Conservation (phyloP, 768 basidiomycete genomes). For the Leccinum arenicola region DNA sequence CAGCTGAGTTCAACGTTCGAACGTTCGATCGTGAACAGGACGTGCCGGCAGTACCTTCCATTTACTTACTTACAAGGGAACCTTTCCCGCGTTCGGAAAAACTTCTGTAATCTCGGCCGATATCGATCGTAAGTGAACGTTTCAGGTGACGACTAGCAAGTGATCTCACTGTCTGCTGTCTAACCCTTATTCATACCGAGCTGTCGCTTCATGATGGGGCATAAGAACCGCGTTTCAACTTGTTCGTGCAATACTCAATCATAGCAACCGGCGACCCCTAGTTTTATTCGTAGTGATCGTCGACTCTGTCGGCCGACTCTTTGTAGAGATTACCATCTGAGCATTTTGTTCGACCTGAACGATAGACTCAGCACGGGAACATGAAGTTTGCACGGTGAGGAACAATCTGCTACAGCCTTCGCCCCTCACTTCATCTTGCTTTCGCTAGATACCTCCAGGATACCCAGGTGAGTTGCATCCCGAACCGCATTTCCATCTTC, state of each 20-base stretch:
- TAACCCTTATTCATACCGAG: not conserved
- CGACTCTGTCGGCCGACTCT: not conserved
- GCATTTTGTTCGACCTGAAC: not conserved
- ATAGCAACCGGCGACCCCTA: not conserved
- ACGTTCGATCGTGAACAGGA: not conserved
- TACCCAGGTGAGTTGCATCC: conserved; percentile 48
- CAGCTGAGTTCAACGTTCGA: not conserved
- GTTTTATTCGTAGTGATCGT: not conserved
- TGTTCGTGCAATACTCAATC: not conserved
- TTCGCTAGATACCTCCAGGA: conserved; percentile 59
- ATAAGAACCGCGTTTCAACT: not conserved
- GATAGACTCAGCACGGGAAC: conserved; percentile 1
- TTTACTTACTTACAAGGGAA: not conserved
- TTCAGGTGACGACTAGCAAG: not conserved
- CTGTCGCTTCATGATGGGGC: not conserved
- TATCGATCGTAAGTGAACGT: not conserved
- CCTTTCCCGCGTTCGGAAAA: not conserved
- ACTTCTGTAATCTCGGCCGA: not conserved
- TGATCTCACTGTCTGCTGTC: not conserved
- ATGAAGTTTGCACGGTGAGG: conserved; percentile 65
- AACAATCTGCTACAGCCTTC: not conserved
- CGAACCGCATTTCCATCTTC: not conserved
- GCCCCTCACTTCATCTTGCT: not conserved
- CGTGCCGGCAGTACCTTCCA: not conserved
- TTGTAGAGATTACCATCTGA: not conserved